phyloP scores from a whole-genome alignment of 495 filamentous ascomycete species.

The Tuber calosporum region DNA sequence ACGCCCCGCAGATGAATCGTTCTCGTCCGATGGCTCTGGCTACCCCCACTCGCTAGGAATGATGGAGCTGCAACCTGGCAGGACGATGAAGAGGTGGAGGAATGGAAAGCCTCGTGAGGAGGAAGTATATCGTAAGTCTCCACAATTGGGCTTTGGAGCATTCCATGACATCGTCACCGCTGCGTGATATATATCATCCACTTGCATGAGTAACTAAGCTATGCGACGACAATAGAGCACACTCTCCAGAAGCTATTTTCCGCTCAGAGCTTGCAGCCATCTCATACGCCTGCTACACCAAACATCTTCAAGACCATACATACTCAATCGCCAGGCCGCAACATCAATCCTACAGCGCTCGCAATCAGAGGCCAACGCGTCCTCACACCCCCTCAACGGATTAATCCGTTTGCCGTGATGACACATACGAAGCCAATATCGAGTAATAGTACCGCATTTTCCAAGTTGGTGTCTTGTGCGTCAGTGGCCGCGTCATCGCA shows the following conservation, averaged over 20 bases:
- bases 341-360: neutral
- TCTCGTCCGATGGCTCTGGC: neutral
- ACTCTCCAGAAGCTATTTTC: slow-evolving; percentile 35
- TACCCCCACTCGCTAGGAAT: neutral
- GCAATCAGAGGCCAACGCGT: neutral
- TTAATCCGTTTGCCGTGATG: slow-evolving; percentile 30
- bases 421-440: slow-evolving; percentile 25
- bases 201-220: neutral
- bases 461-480: slow-evolving; percentile 22
- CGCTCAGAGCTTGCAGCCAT: slow-evolving; percentile 17
- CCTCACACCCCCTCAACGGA: slow-evolving; percentile 1
- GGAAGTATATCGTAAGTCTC: slow-evolving; percentile 31
- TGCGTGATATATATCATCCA: neutral
- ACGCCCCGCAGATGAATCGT: neutral
- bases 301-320: slow-evolving; percentile 13
- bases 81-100: slow-evolving; percentile 36
- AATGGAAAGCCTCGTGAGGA: slow-evolving; percentile 32
- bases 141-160: neutral
- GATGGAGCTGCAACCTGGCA: slow-evolving; percentile 22
- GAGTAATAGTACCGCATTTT: slow-evolving; percentile 9
- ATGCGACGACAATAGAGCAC: slow-evolving; percentile 15
- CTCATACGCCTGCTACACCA: neutral
- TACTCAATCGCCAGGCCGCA: slow-evolving; percentile 16
- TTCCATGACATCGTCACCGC: neutral
- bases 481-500: slow-evolving; percentile 13